These are phyloP conservation scores for Talaromyces thailandensis DNA, from an alignment of 495 filamentous ascomycete species.

Conservation along the genomic window DNA sequence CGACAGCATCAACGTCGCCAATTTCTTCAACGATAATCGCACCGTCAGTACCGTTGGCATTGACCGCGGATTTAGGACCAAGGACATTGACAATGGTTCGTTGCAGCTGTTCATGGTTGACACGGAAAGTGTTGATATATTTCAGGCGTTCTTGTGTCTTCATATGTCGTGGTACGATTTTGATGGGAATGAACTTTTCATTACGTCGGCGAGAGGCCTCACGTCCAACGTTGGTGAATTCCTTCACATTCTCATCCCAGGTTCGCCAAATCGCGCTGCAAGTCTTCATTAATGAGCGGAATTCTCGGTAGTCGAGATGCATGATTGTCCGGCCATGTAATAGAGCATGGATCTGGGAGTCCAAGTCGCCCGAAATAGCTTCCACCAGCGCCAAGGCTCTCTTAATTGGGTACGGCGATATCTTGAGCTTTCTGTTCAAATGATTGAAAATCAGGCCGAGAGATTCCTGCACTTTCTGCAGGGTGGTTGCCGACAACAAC, in stretches of 20 bases:
- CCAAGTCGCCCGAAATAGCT: slow-evolving; percentile 92
- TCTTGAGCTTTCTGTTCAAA: slow-evolving; percentile 92
- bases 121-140: slow-evolving; percentile 88
- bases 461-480: slow-evolving; percentile 85
- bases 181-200: slow-evolving; percentile 97
- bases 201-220: slow-evolving; percentile 84
- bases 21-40: slow-evolving; percentile 80
- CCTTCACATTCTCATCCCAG: slow-evolving; percentile 94
- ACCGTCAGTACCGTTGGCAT: slow-evolving; percentile 42
- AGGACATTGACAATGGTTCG: slow-evolving; percentile 92
- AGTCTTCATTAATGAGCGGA: slow-evolving; percentile 71
- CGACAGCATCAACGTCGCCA: slow-evolving; percentile 95
- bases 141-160: slow-evolving; percentile 82
- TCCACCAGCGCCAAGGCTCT: slow-evolving; percentile 91
- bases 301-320: slow-evolving; percentile 86
- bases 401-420: slow-evolving; percentile 87
- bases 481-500: slow-evolving; percentile 79
- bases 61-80: slow-evolving; percentile 51
- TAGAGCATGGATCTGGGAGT: slow-evolving; percentile 72
- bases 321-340: slow-evolving; percentile 81
- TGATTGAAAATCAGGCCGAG: slow-evolving; percentile 81
- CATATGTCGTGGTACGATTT: slow-evolving; percentile 74
- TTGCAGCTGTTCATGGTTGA: slow-evolving; percentile 95
- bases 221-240: slow-evolving; percentile 93
- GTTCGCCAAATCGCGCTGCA: slow-evolving; percentile 77